These are phyloP conservation scores for Cryptococcus wingfieldii DNA, from an alignment of 1,284 basidiomycete species.

Conservation along the genomic window DNA sequence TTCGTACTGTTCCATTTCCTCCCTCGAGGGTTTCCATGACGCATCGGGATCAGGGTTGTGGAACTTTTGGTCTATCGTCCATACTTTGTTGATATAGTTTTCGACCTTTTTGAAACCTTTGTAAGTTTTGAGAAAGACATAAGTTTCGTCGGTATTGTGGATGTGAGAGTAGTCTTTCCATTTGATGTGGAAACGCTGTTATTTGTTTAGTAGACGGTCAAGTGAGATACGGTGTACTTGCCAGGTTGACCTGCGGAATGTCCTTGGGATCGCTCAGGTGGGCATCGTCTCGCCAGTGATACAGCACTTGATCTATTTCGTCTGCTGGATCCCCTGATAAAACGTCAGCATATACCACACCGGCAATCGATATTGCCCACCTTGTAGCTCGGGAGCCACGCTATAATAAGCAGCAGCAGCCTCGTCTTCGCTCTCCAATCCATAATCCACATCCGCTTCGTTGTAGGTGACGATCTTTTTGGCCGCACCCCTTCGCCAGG, in stretches of 20 bases:
- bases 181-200: constrained; percentile 88
- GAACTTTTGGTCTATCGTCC: constrained; percentile 65
- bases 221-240: constrained; percentile 48
- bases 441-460: constrained; percentile 50
- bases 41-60: constrained; percentile 51
- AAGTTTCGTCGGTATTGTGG: constrained; percentile 95
- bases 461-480: constrained; percentile 75
- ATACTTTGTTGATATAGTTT: constrained; percentile 90
- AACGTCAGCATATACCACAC: not conserved
- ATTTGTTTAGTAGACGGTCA: not conserved
- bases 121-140: constrained; percentile 68
- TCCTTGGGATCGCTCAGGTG: constrained; percentile 70
- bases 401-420: constrained; percentile 56
- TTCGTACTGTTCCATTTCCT: constrained; percentile 83
- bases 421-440: constrained; percentile 66
- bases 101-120: constrained; percentile 95
- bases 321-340: constrained; percentile 50
- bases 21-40: constrained; percentile 65
- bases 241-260: constrained; percentile 77
- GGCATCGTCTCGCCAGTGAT: constrained; percentile 75
- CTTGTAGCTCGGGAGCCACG: constrained; percentile 59
- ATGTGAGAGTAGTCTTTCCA: constrained; percentile 93
- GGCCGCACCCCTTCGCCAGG: constrained; percentile 74
- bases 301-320: constrained; percentile 83
- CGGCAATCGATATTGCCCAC: constrained; percentile 8